These are phyloP conservation scores for Pleochaeta shiraiana DNA, from an alignment of 2,329 filamentous ascomycete genomes.

Conservation along the genomic window DNA sequence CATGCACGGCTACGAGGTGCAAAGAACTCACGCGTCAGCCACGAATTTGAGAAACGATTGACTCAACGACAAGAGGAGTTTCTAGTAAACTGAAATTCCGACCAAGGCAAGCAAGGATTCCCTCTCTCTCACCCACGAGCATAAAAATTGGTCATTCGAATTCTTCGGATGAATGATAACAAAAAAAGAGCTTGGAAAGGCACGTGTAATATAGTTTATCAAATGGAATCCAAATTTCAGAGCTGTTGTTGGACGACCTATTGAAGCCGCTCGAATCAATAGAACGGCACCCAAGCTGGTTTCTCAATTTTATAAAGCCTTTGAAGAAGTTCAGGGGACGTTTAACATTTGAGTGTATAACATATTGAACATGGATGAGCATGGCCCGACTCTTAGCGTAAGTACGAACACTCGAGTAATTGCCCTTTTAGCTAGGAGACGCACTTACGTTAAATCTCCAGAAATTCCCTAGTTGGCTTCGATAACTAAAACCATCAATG, in stretches of 20 bases:
- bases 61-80: neutral
- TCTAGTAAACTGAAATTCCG: neutral
- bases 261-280: neutral
- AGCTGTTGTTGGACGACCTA: neutral
- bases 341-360: neutral
- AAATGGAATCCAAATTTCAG: neutral
- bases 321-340: neutral
- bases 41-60: neutral
- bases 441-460: neutral
- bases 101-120: neutral
- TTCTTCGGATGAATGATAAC: neutral
- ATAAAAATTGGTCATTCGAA: neutral
- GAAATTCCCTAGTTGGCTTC: neutral
- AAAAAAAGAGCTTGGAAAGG: neutral
- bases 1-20: neutral
- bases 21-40: neutral
- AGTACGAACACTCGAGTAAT: neutral
- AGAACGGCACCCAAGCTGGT: neutral
- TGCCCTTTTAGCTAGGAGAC: neutral
- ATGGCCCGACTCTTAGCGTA: neutral
- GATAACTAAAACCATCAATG: neutral
- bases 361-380: neutral
- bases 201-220: neutral
- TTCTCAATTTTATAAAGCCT: neutral
- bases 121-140: neutral